Evolutionary conservation across 805 yeast genomes (phyloP), one percentile per base, ranked within the genome.

Genomic region (Starmerella powellii): DNA sequence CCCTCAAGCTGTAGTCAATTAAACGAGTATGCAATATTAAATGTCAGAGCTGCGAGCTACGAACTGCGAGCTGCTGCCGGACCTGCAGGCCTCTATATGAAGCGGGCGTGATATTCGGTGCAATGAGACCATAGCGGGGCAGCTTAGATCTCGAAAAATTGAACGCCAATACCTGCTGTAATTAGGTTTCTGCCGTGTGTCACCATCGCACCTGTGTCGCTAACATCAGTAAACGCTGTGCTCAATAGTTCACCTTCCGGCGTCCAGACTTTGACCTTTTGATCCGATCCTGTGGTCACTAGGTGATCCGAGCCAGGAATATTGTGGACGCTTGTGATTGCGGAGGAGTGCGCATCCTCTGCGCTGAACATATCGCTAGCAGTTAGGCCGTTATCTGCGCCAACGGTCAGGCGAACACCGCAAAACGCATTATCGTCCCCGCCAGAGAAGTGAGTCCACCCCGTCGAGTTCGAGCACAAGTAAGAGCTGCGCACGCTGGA

Each of bases 391-490:
- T 38, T 8, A 3, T 13, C 23, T 3, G 19, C 27, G 12, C 58
- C 52, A 8, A 63, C 38, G 1, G 60, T 44, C 26, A 80, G 49
- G 13, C 54, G 45, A 1, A 68, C 60, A 1, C 72, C 56, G 1
- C 66, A 70, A 3, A 81, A 55, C 0, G 85, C 80, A 60, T 88
- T 87, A 55, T 91, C 98, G 57, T 91, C 98, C 41, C 98, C 97
- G 26, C 95, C 96, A 1, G 95, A 75, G 4, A 76, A 63, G 4
- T 82, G 58, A 18, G 63, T 40, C 42, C 41, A 30, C 3, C 42
- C 45, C 6, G 31, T 28, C 1, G 40, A 37, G 32, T 37, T 42
- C 11, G 59, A 38, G 2, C 18, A 8, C 18, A 24, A 24, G n/a
- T 65, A 38, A 12, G 82, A 55, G 1, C 80, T 70, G 47, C 85